Base-by-base conservation (phyloP, 108 stramenopile genomes). In the Cyclostephanos invisitatus region DNA sequence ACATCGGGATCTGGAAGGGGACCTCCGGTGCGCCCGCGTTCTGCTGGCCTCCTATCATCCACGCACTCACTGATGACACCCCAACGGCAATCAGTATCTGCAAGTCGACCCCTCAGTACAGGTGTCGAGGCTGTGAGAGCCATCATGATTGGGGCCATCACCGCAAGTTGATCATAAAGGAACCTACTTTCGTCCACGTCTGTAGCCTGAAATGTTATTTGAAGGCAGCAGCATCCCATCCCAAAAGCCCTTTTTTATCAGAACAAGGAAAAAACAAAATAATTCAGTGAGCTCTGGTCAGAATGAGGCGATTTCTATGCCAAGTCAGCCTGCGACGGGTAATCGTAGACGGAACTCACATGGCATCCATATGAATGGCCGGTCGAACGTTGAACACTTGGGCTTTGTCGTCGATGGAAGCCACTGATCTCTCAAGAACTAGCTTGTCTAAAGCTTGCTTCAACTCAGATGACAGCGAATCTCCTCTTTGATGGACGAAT, bases 161-260 rank as follows among this genome's bases (percentile, higher is more conserved):
- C 97, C 12, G 97, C 98, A 42, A 99, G 89, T 77, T 98, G 98
- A 80, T 99, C 99, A 81, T 98, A 99, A 40, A 98, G 87, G 83
- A 90, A 97, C 17, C 99, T 87, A 62, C 93, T 93, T 74, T 99
- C 98, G 51, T 93, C 94, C 10, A 98, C 60, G 83, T 99, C 97
- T 58, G 92, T 92, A 14, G 95, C 99, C 84, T 99, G 99, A 69
- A 97, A 97, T 36, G 98, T 98, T 62, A 99, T 97, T 70, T 99
- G 99, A 51, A 99, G 87, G 72, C 99, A 99, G 78, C 99, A 99
- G 73, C 96, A 97, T 15, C 99, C 99, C 99, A 99, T 99, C 20
- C 99, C 99, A 77, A 98, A 99, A 18, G 96, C 99, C 78, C 44
- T 46, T 11, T 3, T 14, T 0, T 14, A 46, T 14, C 14, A 1